phyloP scores from a whole-genome alignment of 73 alveolate species.

The Paramecium tetraurelia region DNA sequence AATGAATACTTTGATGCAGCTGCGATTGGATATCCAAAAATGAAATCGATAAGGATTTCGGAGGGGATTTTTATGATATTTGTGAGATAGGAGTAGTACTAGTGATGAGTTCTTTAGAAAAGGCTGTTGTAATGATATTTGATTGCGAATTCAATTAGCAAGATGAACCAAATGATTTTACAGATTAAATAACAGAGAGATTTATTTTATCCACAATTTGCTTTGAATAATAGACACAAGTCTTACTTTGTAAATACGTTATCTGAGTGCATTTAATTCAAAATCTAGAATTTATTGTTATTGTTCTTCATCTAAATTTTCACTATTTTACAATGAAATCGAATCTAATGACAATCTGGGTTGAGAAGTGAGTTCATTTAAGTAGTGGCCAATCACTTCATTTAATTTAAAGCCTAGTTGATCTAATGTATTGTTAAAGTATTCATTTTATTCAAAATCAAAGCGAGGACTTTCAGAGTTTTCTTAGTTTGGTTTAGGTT shows the following conservation, averaged over 20 bases:
- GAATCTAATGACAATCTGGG: conserved; percentile 4
- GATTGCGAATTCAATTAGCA: background rate
- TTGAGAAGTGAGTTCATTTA: background rate
- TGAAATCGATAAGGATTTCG: background rate
- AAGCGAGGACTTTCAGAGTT: background rate
- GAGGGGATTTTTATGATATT: background rate
- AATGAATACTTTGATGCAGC: background rate
- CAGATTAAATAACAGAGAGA: conserved; percentile 17
- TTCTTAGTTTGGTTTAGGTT: background rate
- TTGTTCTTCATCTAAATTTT: conserved; percentile 24
- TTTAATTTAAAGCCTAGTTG: background rate
- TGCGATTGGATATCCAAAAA: background rate
- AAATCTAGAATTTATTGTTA: background rate
- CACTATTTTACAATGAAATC: background rate
- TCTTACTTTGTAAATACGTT: background rate
- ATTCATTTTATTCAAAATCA: background rate
- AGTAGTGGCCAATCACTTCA: conserved; percentile 19
- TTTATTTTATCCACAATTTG: conserved; percentile 25
- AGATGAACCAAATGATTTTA: background rate
- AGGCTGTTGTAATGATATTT: background rate
- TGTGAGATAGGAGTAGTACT: background rate
- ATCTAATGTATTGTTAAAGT: background rate
- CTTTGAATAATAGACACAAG: background rate
- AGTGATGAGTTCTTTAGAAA: background rate
- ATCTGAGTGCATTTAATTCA: background rate